These are phyloP conservation scores for Adansonia digitata DNA, from an alignment of 345 rosid genomes.

Conservation along the genomic window DNA sequence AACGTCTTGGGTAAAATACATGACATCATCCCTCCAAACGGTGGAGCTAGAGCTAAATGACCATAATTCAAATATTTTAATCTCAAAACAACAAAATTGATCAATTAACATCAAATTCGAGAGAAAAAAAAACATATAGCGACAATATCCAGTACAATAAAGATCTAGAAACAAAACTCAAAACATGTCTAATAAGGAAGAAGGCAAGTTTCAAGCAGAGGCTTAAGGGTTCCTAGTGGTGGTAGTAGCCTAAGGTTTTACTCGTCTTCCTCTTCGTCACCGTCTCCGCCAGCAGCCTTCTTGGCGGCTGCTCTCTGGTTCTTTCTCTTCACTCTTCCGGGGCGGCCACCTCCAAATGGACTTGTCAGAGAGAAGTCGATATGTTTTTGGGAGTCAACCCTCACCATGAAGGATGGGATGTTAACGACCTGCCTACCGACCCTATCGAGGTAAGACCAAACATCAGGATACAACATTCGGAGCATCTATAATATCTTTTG, in stretches of 20 bases:
- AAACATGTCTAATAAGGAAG: neutral
- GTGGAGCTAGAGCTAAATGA: neutral
- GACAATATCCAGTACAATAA: constrained; percentile 11
- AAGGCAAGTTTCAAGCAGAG: neutral
- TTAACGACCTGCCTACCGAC: constrained; percentile 44
- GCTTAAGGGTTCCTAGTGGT: neutral
- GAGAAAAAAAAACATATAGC: neutral
- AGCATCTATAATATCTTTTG: neutral
- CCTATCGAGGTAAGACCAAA: constrained; percentile 12
- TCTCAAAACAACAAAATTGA: neutral
- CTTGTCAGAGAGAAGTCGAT: constrained; percentile 38
- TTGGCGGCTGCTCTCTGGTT: constrained; percentile 32
- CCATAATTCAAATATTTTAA: neutral
- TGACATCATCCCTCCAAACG: neutral
- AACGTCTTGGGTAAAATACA: too few relatives aligned
- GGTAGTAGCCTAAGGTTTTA: neutral
- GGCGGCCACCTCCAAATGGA: constrained; percentile 41
- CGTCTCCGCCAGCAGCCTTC: constrained; percentile 24
- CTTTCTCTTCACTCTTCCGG: constrained; percentile 45
- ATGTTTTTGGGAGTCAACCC: constrained; percentile 37
- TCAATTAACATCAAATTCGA: neutral
- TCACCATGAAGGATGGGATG: constrained; percentile 41
- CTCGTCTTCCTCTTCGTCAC: constrained; percentile 15
- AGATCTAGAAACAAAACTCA: neutral
- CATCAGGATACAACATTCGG: neutral